phyloP scores from a whole-genome alignment of 2,329 filamentous ascomycete genomes.

The Ceratocystis ficicola region DNA sequence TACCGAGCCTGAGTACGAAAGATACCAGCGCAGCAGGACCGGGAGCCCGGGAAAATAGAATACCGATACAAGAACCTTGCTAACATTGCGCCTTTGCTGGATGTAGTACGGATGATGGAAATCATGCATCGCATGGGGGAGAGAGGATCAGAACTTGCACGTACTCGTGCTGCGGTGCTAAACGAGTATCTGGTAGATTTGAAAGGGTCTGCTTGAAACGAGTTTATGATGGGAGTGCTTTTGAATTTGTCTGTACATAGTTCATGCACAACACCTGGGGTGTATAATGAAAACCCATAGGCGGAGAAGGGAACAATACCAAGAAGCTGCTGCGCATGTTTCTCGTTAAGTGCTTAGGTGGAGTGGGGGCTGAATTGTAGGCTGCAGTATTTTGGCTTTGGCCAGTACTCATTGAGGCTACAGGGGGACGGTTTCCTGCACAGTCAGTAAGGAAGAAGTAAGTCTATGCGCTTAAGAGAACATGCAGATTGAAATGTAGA shows the following conservation, averaged over 20 bases:
- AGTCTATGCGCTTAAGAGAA: background rate
- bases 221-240: background rate
- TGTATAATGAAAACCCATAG: background rate
- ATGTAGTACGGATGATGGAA: slow-evolving; percentile 48
- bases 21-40: too few relatives aligned
- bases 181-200: slow-evolving; percentile 37
- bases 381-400: background rate
- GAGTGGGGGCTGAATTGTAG: background rate
- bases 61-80: background rate
- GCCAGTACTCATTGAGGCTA: too few relatives aligned
- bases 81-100: background rate
- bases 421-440: background rate
- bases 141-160: slow-evolving; percentile 46
- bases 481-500: background rate
- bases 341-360: background rate
- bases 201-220: slow-evolving; percentile 12
- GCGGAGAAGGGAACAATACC: background rate
- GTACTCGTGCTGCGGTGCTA: slow-evolving; percentile 47
- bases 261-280: too few relatives aligned
- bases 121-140: slow-evolving; percentile 47
- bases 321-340: background rate
- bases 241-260: background rate
- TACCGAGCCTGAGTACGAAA: background rate
- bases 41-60: background rate
- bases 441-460: background rate